Evolutionary conservation across 2,329 filamentous ascomycete genomes (phyloP).

Genomic region (Neofusicoccum cordaticola): DNA sequence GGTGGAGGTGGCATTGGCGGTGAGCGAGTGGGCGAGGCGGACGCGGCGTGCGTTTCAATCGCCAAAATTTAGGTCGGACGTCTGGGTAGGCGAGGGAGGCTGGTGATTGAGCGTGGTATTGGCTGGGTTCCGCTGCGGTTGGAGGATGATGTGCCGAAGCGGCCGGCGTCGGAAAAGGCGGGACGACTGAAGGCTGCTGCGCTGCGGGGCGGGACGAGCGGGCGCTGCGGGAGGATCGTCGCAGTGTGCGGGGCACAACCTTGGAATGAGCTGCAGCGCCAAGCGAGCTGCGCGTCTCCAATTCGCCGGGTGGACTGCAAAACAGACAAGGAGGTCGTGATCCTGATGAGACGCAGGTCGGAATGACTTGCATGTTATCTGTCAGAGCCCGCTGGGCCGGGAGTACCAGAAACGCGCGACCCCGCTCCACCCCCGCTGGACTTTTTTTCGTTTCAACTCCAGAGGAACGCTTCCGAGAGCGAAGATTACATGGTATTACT

Average conservation of each 20-base stretch:
- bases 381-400: background rate
- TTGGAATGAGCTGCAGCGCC: background rate
- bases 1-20: slow-evolving; percentile 25
- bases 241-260: background rate
- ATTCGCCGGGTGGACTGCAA: background rate
- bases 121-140: background rate
- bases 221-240: background rate
- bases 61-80: no score
- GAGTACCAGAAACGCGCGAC: background rate
- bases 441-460: background rate
- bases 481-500: background rate
- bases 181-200: background rate
- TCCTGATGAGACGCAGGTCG: background rate
- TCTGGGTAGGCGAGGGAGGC: background rate
- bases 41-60: no score
- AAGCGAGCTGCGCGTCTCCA: background rate
- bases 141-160: background rate
- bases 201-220: background rate
- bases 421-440: no score
- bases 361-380: background rate
- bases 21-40: background rate
- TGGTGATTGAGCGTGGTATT: background rate
- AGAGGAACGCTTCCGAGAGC: background rate
- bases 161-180: background rate
- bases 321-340: background rate